These are phyloP conservation scores for Polytrichum commune DNA, from an alignment of 225 moss, liverwort and hornwort genomes.

Conservation along the genomic window DNA sequence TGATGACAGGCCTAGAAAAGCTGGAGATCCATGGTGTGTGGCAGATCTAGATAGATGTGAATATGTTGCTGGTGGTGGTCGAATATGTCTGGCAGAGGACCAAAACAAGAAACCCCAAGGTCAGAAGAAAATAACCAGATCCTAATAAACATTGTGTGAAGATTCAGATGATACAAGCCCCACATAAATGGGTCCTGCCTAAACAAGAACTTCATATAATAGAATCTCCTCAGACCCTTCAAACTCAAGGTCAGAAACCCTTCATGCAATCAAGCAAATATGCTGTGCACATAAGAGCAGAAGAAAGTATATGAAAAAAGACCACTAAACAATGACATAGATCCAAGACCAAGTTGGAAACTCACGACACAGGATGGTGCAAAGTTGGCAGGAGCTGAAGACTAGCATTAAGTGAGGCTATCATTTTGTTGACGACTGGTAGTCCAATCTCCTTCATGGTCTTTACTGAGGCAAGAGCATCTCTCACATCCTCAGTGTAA, in stretches of 20 bases:
- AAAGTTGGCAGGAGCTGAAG: conserved; percentile 70
- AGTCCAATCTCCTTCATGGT: conserved; percentile 87
- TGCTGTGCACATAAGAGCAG: background rate
- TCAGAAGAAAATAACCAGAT: conserved; percentile 1
- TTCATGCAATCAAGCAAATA: too few species aligned
- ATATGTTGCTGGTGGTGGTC: conserved; percentile 24
- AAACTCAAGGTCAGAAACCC: too few species aligned
- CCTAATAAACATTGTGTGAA: background rate
- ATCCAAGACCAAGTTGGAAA: conserved; percentile 1
- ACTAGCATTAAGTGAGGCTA: conserved; percentile 75
- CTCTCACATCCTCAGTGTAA: conserved; percentile 80
- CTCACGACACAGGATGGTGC: conserved; percentile 66
- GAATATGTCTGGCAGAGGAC: conserved; percentile 25
- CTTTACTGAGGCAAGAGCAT: conserved; percentile 77
- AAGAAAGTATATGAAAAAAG: background rate
- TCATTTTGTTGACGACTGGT: conserved; percentile 83
- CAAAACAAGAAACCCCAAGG: background rate
- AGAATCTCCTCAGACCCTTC: too few species aligned
- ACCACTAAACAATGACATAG: background rate
- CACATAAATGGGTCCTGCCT: too few species aligned
- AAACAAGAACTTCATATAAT: too few species aligned
- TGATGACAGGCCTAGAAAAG: conserved; percentile 24
- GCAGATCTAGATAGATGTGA: conserved; percentile 36
- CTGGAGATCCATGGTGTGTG: conserved; percentile 36
- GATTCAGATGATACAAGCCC: background rate